phyloP scores from a whole-genome alignment of 2,329 filamentous ascomycete genomes.

The Clonostachys rhizophaga region DNA sequence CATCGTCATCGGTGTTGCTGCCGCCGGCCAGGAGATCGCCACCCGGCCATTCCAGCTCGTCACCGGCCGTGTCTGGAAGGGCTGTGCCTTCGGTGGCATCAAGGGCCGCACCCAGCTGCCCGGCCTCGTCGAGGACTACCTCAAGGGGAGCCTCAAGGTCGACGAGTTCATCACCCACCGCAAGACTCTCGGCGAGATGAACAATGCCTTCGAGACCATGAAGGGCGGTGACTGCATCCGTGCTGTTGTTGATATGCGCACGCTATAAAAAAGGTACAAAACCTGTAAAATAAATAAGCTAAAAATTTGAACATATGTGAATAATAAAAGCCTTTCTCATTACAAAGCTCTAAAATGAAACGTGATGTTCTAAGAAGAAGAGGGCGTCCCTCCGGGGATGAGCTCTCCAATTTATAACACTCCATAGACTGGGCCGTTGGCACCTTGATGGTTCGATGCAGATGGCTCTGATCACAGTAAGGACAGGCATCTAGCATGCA shows the following conservation, averaged over 20 bases:
- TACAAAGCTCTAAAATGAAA: too few species aligned
- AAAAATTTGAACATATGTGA: background rate
- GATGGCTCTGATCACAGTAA: too few species aligned
- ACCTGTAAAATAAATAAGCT: background rate
- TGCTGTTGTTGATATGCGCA: conserved; percentile 72
- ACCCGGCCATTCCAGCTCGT: conserved; percentile 98
- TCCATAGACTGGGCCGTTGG: too few species aligned
- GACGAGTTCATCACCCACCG: conserved; percentile 99
- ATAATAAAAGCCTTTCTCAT: too few species aligned
- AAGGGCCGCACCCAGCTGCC: conserved; percentile 94
- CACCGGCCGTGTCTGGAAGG: conserved; percentile 95
- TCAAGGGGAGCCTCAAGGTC: conserved; percentile 87
- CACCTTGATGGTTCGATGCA: too few species aligned
- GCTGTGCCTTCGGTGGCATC: conserved; percentile 96
- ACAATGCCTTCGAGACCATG: conserved; percentile 89
- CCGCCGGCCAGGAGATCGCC: conserved; percentile 90
- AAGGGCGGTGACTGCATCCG: conserved; percentile 96
- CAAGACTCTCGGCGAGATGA: conserved; percentile 77
- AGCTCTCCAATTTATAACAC: too few species aligned
- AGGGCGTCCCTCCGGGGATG: too few species aligned
- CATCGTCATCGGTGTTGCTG: conserved; percentile 96
- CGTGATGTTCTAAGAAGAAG: too few species aligned
- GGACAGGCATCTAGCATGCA: too few species aligned
- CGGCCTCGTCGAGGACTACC: conserved; percentile 83
- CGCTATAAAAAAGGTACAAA: conserved; percentile 13